phyloP scores from a whole-genome alignment of 345 rosid species.

The Carallia brachiata region DNA sequence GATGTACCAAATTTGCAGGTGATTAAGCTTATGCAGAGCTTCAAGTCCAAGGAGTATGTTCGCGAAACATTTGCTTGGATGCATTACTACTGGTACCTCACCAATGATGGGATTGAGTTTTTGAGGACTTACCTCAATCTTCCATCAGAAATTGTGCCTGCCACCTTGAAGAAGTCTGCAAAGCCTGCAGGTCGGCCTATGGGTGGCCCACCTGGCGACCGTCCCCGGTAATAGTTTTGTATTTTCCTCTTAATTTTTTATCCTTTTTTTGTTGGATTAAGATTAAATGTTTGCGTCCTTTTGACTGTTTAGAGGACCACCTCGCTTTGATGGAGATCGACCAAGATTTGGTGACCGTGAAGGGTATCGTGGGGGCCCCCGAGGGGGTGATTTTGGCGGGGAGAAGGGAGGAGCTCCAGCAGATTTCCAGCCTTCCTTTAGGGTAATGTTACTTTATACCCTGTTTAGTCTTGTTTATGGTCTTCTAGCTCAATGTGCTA shows the following conservation, averaged over 20 bases:
- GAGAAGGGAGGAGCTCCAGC: slow-evolving; percentile 50
- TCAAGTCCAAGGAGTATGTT: slow-evolving; percentile 72
- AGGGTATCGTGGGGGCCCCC: slow-evolving; percentile 46
- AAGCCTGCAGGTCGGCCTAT: slow-evolving; percentile 69
- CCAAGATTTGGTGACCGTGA: slow-evolving; percentile 53
- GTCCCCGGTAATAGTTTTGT: slow-evolving; percentile 45
- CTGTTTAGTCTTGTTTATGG: too few relatives aligned
- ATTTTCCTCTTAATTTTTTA: neutral
- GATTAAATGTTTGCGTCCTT: neutral
- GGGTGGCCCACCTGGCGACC: slow-evolving; percentile 79
- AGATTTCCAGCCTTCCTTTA: slow-evolving; percentile 45
- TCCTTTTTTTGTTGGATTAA: neutral
- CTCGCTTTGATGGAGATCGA: slow-evolving; percentile 49
- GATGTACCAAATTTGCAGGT: slow-evolving; percentile 81
- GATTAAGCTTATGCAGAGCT: slow-evolving; percentile 79
- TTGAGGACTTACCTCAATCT: slow-evolving; percentile 66
- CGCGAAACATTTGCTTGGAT: slow-evolving; percentile 73
- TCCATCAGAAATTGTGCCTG: slow-evolving; percentile 76
- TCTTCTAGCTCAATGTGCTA: too few relatives aligned
- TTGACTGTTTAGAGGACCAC: slow-evolving; percentile 39
- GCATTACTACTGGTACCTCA: slow-evolving; percentile 72
- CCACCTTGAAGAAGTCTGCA: slow-evolving; percentile 68
- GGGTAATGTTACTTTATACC: slow-evolving; percentile 27
- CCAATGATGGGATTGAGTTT: slow-evolving; percentile 66
- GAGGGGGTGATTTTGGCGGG: slow-evolving; percentile 45